These are phyloP conservation scores for Chrysochromulina parva DNA, from an alignment of 78 protist genomes.

Conservation along the genomic window DNA sequence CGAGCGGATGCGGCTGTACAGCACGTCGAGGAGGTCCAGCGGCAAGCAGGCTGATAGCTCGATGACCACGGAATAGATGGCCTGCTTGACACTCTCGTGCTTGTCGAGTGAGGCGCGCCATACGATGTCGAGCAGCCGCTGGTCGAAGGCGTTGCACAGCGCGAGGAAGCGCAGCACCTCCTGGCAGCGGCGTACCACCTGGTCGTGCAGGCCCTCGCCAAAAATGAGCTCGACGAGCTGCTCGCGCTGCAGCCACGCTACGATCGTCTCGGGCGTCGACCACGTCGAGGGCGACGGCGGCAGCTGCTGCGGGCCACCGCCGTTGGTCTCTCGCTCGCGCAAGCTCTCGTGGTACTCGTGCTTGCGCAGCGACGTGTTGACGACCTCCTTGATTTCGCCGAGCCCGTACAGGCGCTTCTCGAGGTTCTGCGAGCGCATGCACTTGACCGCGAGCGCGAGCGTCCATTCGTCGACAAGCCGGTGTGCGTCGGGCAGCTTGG, in stretches of 20 bases:
- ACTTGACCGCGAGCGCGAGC: slow-evolving; percentile 1
- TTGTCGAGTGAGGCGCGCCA: slow-evolving; percentile 66
- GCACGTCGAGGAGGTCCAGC: background rate
- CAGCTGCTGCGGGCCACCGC: background rate
- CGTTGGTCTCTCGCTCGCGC: background rate
- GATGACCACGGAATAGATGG: slow-evolving; percentile 40
- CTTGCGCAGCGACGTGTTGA: background rate
- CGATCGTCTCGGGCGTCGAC: background rate
- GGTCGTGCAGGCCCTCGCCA: slow-evolving; percentile 66
- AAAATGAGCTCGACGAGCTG: slow-evolving; percentile 56
- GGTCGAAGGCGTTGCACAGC: slow-evolving; percentile 26
- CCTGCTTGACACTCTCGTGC: slow-evolving; percentile 65
- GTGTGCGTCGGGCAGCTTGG: background rate
- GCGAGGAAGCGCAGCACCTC: slow-evolving; percentile 62
- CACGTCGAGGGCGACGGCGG: background rate
- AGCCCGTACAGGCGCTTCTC: background rate
- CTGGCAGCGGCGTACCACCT: slow-evolving; percentile 63
- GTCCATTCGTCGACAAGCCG: background rate
- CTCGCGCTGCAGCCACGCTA: slow-evolving; percentile 60
- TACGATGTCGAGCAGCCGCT: slow-evolving; percentile 58
- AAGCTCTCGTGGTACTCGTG: background rate
- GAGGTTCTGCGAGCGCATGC: background rate
- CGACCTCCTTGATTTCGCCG: background rate
- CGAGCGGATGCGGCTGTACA: background rate
- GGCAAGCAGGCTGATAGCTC: slow-evolving; percentile 26